These are phyloP conservation scores for Coffea eugenioides DNA, from an alignment of 257 asterid genomes.

Conservation along the genomic window DNA sequence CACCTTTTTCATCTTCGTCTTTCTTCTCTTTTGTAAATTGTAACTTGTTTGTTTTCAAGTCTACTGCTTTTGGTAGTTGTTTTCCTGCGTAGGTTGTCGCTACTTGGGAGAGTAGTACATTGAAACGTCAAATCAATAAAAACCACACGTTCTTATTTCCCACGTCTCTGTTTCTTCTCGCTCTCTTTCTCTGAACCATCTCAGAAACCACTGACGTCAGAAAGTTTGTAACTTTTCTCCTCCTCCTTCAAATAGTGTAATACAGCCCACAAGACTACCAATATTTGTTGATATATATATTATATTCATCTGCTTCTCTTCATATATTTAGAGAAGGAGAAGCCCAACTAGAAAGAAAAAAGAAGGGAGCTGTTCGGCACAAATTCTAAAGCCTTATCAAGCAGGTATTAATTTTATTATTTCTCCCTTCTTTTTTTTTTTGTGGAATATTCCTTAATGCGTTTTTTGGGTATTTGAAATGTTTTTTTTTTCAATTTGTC, in stretches of 20 bases:
- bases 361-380: background rate
- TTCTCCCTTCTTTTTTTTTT: background rate
- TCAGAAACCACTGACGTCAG: background rate
- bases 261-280: background rate
- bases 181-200: slow-evolving; percentile 28
- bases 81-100: too few relatives aligned
- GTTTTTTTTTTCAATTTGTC: too few relatives aligned
- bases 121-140: too few relatives aligned
- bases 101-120: too few relatives aligned
- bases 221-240: too few relatives aligned
- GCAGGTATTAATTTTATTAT: background rate
- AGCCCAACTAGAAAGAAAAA: background rate
- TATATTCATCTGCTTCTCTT: background rate
- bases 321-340: background rate
- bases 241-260: background rate
- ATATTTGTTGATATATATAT: background rate
- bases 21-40: background rate
- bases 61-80: too few relatives aligned
- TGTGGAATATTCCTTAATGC: background rate
- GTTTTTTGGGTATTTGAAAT: background rate
- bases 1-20: background rate
- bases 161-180: slow-evolving; percentile 7
- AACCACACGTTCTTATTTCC: slow-evolving; percentile 1
- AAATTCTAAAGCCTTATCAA: background rate
- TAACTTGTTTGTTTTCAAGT: too few relatives aligned